phyloP scores from a whole-genome alignment of 805 yeast species.

The Wickerhamiella domercqiae region DNA sequence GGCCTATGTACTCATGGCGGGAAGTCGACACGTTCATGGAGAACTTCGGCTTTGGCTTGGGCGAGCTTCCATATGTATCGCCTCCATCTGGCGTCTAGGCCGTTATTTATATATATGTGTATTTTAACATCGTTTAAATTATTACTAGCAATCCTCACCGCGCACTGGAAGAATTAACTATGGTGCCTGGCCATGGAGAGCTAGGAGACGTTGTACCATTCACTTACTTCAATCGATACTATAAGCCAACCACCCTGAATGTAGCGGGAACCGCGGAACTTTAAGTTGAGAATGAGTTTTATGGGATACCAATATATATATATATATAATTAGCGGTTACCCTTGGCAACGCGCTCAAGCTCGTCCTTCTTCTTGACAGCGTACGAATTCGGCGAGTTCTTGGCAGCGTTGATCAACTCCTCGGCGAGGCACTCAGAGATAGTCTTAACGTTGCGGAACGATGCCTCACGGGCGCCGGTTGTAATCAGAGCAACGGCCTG shows the following conservation, averaged over 20 bases:
- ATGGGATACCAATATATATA: slow-evolving; percentile 13
- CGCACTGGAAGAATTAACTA: too few relatives aligned
- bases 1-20: slow-evolving; percentile 36
- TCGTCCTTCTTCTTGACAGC: slow-evolving; percentile 99
- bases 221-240: too few relatives aligned
- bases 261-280: too few relatives aligned
- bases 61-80: slow-evolving; percentile 15
- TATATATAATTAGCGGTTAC: slow-evolving; percentile 81
- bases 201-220: too few relatives aligned
- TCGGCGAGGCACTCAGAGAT: slow-evolving; percentile 99
- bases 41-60: slow-evolving; percentile 56
- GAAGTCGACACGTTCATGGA: slow-evolving; percentile 83
- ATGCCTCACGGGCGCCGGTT: slow-evolving; percentile 98
- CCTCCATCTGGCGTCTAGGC: slow-evolving; percentile 1
- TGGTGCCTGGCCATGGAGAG: too few relatives aligned
- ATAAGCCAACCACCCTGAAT: too few relatives aligned
- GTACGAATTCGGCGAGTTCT: slow-evolving; percentile 99
- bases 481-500: slow-evolving; percentile 96
- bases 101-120: too few relatives aligned
- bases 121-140: too few relatives aligned
- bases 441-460: slow-evolving; percentile 99
- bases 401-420: slow-evolving; percentile 99
- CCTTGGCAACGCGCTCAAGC: slow-evolving; percentile 99
- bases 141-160: too few relatives aligned
- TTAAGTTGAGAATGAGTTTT: too few relatives aligned